Evolutionary conservation across 352 stramenopile species (phyloP).

Genomic region (Aphanomyces cochlioides): DNA sequence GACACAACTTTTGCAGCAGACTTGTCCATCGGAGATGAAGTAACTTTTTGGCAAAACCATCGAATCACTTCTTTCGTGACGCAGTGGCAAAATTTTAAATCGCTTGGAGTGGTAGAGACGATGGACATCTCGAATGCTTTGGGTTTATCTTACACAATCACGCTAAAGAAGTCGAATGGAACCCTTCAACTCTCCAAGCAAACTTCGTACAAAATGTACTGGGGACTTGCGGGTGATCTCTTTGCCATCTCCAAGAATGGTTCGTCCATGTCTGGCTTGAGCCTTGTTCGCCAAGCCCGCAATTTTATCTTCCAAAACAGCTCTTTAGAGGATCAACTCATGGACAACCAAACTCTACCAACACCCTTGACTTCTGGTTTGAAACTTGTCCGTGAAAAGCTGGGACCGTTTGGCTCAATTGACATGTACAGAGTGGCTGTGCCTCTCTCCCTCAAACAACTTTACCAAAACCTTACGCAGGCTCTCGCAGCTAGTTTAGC

Average conservation of each 20-base stretch:
- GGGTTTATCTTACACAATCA: constrained; percentile 16
- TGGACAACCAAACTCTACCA: background rate
- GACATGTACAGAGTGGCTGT: constrained; percentile 17
- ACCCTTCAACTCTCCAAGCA: background rate
- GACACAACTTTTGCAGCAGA: no score
- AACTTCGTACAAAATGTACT: constrained; percentile 26
- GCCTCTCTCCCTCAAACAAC: background rate
- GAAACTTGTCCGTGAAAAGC: background rate
- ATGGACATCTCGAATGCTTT: constrained; percentile 17
- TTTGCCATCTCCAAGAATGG: background rate
- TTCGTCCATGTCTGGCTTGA: background rate
- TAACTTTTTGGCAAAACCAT: constrained; percentile 3
- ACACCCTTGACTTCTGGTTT: background rate
- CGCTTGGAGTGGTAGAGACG: constrained; percentile 11
- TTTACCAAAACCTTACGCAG: constrained; percentile 14
- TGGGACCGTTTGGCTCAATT: constrained; percentile 12
- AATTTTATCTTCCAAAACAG: constrained; percentile 3
- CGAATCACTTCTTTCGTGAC: constrained; percentile 1
- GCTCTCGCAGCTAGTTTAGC: background rate
- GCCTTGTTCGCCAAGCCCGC: background rate
- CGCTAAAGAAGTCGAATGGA: constrained; percentile 12
- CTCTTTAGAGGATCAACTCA: background rate
- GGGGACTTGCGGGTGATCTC: constrained; percentile 10
- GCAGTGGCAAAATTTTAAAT: constrained; percentile 27
- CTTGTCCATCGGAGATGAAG: background rate